Evolutionary conservation across 1,284 basidiomycete genomes (phyloP), one percentile per base, ranked within the genome.

Genomic region (Trichosporon ovoides): DNA sequence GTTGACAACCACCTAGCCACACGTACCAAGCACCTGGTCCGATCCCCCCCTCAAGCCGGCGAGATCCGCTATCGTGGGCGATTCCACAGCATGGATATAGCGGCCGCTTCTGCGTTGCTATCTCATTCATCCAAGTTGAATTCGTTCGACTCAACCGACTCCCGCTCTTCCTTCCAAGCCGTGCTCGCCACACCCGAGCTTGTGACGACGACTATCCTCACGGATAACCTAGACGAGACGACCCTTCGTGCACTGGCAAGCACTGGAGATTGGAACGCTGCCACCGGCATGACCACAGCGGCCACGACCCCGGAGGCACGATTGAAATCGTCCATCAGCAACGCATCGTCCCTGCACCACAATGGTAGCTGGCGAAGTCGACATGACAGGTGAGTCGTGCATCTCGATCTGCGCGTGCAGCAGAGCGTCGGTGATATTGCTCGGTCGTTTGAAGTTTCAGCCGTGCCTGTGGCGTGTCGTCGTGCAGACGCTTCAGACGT

Each of bases 321-420:
- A 48, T 24, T 51, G 49, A 51, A 51, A 34, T 36, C 31, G 33
- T 36, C 34, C 49, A 51, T 35, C 49, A 51, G 49, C 49, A 48
- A 28, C 43, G 43, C 24, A 16, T 48, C 43, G 22, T 48, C 43
- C 5, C 43, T 58, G 40, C 59, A 61, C 38, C 58, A 59, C 31
- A 38, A 40, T 22, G 62, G 62, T 6, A 71, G 67, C 53, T 69
- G 67, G 68, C 48, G 70, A 28, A 64, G 64, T 52, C 69, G 69
- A 54, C 66, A 72, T 57, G 64, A 66, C 3, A 71, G 67, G 72
- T 74, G 66, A 71, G 71, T 70, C 20, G 38, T 19, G 22, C 31
- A 20, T 38, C 49, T 55, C 38, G 20, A n/a, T 38, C 37, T 31
- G 28, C 28, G 14, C 16, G 16, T 48, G 43, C 16, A 48, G 43